Evolutionary conservation across 2,329 filamentous ascomycete species (phyloP), one percentile per base, ranked within the genome.

Genomic region (Ophiostoma ips): DNA sequence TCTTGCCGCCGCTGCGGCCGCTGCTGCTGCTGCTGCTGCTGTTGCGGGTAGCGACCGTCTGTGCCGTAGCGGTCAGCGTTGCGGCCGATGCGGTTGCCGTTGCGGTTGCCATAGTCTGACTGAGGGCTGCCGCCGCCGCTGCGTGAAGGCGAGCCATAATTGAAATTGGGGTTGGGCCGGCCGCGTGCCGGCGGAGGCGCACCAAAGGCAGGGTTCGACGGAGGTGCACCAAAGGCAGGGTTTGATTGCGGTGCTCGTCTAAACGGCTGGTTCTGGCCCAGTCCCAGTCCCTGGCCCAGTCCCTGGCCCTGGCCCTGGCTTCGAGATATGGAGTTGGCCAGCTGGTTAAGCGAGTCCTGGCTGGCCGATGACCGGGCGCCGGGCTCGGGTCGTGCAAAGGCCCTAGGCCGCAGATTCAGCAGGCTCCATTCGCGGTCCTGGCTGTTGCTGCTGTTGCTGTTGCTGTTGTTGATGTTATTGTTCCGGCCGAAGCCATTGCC

Each of bases 381-480:
- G 34, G 41, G 19, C 7, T 10, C 24, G 18, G 38, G n/a, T 13
- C 30, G 9, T 8, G 50, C 2, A n/a, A 31, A 37, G 28, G 18
- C 6, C 40, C 30, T 30, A 3, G 48, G 13, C 5, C 48, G 44
- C 19, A 31, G 37, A 5, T 34, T 24, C 6, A 52, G 28, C 33
- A 48, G 48, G 7, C 48, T 34, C 51, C 51, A 52, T 38, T 28
- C 38, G 9, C 24, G 38, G 15, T 48, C 37, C 24, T 44, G 30
- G 12, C 36, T 33, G 28, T 13, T n/a, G 6, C 8, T 33, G 19
- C 9, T 33, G 34, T 21, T 37, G n/a, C 33, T 28, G 24, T 28
- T 28, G 24, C 24, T 28, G 24, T 28, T 28, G 5, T 28, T 4
- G 24, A 4, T 28, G 8, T 28, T 28, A 15, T 12, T 28, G 7